Conservation (phyloP, 139 green algal genomes). For the Picochlorum sp. region DNA sequence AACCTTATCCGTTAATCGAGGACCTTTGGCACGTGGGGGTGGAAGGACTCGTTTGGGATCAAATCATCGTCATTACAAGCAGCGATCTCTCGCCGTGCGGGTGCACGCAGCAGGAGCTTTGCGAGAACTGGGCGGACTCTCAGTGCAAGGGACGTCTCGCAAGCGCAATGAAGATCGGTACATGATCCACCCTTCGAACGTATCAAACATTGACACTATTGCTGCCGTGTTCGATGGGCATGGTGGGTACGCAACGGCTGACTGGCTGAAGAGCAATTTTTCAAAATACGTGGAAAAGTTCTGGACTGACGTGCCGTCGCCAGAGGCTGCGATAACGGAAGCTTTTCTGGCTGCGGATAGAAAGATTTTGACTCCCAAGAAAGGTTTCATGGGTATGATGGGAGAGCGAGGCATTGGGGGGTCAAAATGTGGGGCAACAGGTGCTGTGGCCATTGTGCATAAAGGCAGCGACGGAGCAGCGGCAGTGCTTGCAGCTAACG, state of each 20-base stretch:
- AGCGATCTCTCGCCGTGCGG: too few species aligned
- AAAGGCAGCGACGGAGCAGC: background rate
- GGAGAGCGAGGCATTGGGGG: slow-evolving; percentile 81
- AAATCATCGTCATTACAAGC: too few species aligned
- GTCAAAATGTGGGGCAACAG: slow-evolving; percentile 79
- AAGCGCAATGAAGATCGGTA: slow-evolving; percentile 39
- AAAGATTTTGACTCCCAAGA: slow-evolving; percentile 48
- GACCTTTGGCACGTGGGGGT: too few species aligned
- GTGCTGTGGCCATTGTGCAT: slow-evolving; percentile 43
- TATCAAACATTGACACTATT: slow-evolving; percentile 12
- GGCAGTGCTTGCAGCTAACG: slow-evolving; percentile 78
- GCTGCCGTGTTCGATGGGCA: slow-evolving; percentile 46
- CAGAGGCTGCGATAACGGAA: slow-evolving; percentile 30
- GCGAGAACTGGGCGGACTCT: background rate
- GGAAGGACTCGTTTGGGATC: too few species aligned
- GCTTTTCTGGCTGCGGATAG: slow-evolving; percentile 29
- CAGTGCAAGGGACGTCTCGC: slow-evolving; percentile 20
- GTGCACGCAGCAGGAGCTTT: background rate
- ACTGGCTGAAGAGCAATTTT: slow-evolving; percentile 68
- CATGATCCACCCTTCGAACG: background rate
- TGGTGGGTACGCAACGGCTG: slow-evolving; percentile 52
- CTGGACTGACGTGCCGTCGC: slow-evolving; percentile 35
- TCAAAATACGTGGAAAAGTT: slow-evolving; percentile 36
- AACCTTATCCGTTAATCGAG: too few species aligned
- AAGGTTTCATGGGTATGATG: slow-evolving; percentile 69